Conservation (phyloP, 2,329 filamentous ascomycete genomes). For the Mycogone perniciosa region DNA sequence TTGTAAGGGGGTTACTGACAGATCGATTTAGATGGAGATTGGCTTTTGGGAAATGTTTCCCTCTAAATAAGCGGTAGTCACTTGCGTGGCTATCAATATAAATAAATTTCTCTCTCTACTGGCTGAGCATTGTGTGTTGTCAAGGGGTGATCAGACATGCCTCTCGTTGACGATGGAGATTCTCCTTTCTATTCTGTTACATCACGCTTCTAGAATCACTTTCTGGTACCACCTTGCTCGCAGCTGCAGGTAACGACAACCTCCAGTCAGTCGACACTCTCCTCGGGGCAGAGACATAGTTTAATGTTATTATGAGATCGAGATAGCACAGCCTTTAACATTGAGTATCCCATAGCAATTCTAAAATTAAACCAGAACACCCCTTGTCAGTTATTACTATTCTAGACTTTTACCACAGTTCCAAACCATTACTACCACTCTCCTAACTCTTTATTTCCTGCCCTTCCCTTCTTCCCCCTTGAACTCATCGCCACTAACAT, state of each 20-base stretch:
- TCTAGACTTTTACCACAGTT: too few species aligned
- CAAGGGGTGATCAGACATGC: too few species aligned
- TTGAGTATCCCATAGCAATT: too few species aligned
- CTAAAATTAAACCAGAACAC: too few species aligned
- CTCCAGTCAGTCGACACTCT: not conserved
- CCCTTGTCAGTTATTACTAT: too few species aligned
- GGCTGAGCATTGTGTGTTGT: too few species aligned
- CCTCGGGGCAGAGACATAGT: not conserved
- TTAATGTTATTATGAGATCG: not conserved
- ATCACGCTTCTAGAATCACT: too few species aligned
- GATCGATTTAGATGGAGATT: slow-evolving; percentile 41
- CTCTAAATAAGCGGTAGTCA: slow-evolving; percentile 16
- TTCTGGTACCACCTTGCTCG: not conserved
- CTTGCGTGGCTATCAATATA: not conserved
- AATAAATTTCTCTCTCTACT: not conserved
- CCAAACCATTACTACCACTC: too few species aligned
- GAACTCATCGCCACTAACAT: too few species aligned
- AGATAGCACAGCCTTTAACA: too few species aligned
- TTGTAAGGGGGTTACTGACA: not conserved
- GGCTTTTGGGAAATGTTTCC: slow-evolving; percentile 52
- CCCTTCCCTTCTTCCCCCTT: not conserved
- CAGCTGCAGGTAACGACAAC: not conserved
- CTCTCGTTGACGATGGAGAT: too few species aligned
- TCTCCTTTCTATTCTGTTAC: too few species aligned
- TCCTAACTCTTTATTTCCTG: not conserved